Evolutionary conservation across 768 basidiomycete species (phyloP).

Genomic region (Trichaptum fuscoviolaceum): DNA sequence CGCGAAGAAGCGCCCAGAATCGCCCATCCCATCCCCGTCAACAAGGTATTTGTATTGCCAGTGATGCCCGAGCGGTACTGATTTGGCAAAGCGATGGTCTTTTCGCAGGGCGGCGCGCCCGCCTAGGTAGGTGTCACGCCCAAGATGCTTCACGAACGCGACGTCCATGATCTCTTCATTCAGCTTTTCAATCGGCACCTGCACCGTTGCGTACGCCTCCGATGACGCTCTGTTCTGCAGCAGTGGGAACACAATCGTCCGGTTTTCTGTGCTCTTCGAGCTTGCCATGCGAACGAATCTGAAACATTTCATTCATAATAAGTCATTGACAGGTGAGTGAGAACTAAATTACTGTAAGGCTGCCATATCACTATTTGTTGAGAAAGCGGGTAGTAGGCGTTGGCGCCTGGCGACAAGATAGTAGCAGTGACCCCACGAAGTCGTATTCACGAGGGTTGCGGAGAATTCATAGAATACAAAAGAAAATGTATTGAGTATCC

Average conservation of each 20-base stretch:
- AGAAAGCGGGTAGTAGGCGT: not conserved
- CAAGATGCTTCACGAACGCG: slow-evolving; percentile 77
- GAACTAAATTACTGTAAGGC: slow-evolving; percentile 38
- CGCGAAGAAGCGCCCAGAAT: slow-evolving; percentile 84
- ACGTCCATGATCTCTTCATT: slow-evolving; percentile 84
- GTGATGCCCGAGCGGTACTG: slow-evolving; percentile 77
- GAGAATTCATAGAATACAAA: no score
- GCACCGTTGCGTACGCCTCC: slow-evolving; percentile 53
- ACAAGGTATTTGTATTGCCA: slow-evolving; percentile 93
- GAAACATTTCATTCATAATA: no score
- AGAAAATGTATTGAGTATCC: no score
- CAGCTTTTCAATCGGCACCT: slow-evolving; percentile 52
- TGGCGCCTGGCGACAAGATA: no score
- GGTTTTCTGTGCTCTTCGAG: slow-evolving; percentile 43
- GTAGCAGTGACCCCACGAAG: no score
- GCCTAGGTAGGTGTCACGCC: slow-evolving; percentile 66
- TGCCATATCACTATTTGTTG: not conserved
- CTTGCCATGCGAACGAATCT: slow-evolving; percentile 78
- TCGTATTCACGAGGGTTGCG: no score
- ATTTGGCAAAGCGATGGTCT: slow-evolving; percentile 64
- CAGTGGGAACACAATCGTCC: slow-evolving; percentile 65
- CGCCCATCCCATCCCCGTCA: slow-evolving; percentile 94
- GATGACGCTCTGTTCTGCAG: slow-evolving; percentile 40
- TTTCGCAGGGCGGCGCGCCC: slow-evolving; percentile 60
- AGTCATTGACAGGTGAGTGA: slow-evolving; percentile 8